Percentiles rank a stretch among this genome's conserved stretches.
Evolutionary conservation across 1,284 basidiomycete species (phyloP).

Genomic region (Omphalotus olearius): DNA sequence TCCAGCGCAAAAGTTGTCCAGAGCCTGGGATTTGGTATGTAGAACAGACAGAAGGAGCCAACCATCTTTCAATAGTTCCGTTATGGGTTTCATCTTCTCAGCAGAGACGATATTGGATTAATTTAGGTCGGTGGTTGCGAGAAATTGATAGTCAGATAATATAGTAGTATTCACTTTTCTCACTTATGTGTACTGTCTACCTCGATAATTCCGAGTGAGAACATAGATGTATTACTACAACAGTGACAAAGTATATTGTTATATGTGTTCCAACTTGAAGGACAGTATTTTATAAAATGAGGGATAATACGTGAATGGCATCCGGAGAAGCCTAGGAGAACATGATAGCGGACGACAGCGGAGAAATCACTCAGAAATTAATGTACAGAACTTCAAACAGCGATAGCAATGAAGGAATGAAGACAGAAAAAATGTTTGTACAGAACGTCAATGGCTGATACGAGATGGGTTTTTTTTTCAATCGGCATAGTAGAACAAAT

Average conservation of each 20-base stretch:
- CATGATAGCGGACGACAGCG: conserved; percentile 1
- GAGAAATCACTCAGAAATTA: not conserved
- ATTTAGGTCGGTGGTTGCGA: conserved; percentile 34
- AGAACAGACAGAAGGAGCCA: conserved; percentile 27
- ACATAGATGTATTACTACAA: too few species aligned
- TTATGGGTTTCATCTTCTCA: conserved; percentile 30
- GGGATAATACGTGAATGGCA: too few species aligned
- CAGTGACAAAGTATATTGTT: not conserved
- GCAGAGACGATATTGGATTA: conserved; percentile 37
- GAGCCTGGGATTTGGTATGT: conserved; percentile 43
- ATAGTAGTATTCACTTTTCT: not conserved
- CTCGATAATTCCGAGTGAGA: too few species aligned
- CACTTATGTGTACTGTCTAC: too few species aligned
- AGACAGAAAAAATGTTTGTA: not conserved
- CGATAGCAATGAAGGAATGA: not conserved
- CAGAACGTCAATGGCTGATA: not conserved
- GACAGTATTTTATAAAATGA: conserved; percentile 4
- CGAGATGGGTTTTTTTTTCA: not conserved
- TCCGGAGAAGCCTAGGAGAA: not conserved
- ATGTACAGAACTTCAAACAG: conserved; percentile 1
- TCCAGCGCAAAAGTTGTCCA: conserved; percentile 14
- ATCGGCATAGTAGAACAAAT: not conserved
- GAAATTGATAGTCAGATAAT: conserved; percentile 22
- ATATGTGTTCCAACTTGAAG: conserved; percentile 11
- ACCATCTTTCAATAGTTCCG: conserved; percentile 40